Evolutionary conservation across 116 monocot species (phyloP), one percentile per base, ranked within the genome.

Genomic region (Trichopus zeylanicus): DNA sequence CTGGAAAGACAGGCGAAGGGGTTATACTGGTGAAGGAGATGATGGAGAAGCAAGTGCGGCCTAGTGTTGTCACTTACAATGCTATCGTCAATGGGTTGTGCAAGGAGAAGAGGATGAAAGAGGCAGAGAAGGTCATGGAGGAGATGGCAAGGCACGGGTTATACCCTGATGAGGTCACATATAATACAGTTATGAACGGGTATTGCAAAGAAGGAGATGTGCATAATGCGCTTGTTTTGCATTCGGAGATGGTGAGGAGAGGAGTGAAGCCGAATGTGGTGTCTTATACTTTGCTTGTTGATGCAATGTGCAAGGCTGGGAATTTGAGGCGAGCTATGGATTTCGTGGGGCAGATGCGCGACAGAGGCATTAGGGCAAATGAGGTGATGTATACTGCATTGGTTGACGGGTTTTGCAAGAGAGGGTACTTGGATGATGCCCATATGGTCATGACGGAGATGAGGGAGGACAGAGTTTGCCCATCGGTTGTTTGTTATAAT

Each of bases 11-110:
- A 10, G 65, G 65, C 10, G 53, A 62, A 2, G 75, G 60, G 19
- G 26, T 72, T 23, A 39, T 23, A 53, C 15, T 75, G 18, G 24
- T 84, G 34, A 55, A 49, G 5, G 46, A 24, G 24, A 69, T 84
- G 75, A 12, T 4, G 32, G 57, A 59, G 62, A 64, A 26, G 10
- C 69, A 61, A 27, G 27, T 78, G 24, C 34, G 28, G 55, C 83
- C 79, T 2, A 83, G 53, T 49, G 47, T 72, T 60, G 53, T 78
- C 22, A 83, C 78, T 32, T 83, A 75, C 31, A 83, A 83, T 72
- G 46, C 75, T 16, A 25, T 78, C 1, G 15, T 83, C 10, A 78
- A 83, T 46, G 79, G 83, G 30, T 28, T 75, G 54, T 75, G 78
- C 27, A 69, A 60, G 27, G 64, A 65, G 28, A 68, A 75, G 60